Base-by-base conservation (phyloP, 495 filamentous ascomycete genomes). In the Tuber umbilicatum region DNA sequence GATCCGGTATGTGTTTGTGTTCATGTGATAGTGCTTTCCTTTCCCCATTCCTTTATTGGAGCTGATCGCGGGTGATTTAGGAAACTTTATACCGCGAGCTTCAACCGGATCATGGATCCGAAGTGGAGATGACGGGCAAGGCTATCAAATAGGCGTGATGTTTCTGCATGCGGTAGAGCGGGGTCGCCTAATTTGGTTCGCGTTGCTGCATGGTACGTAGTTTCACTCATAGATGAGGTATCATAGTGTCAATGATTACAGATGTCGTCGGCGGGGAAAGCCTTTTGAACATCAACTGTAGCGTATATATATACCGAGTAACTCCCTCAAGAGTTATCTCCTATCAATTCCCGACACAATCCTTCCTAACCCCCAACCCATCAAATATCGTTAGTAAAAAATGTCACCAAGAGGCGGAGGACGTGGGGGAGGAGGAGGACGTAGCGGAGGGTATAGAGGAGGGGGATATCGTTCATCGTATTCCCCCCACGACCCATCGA, bases 61-160 rank as follows among this genome's bases (percentile, higher is more conserved):
- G 14, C n/a, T 35, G 14, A n/a, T 55, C 69, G 41, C 43, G 37
- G 85, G 86, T 85, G 42, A 86, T 84, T 79, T 86, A 87, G 81
- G 68, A 74, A 31, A 79, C 85, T 74, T 81, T 87, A 17, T 87
- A 86, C 75, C 79, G 83, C 40, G 86, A 87, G 76, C 81, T 82
- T 17, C 86, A 86, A 80, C 84, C 84, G 23, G 86, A 87, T 74
- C 55, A 86, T 64, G 85, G 85, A 70, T 84, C 80, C 74, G 85
- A 86, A 81, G 71, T 86, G 76, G 83, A 84, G 76, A 72, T 71
- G 71, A 84, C 85, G 42, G 85, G 84, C 27, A 85, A 84, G n/a
- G 43, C 43, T 19, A 37, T 68, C 67, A 38, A 68, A 38, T 12
- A 23, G n/a, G 27, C 37, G 71, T 67, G 55, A 64, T 64, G 27